Conservation (phyloP, 192 early-diverging fungal genomes). For the Diversispora eburnea region DNA sequence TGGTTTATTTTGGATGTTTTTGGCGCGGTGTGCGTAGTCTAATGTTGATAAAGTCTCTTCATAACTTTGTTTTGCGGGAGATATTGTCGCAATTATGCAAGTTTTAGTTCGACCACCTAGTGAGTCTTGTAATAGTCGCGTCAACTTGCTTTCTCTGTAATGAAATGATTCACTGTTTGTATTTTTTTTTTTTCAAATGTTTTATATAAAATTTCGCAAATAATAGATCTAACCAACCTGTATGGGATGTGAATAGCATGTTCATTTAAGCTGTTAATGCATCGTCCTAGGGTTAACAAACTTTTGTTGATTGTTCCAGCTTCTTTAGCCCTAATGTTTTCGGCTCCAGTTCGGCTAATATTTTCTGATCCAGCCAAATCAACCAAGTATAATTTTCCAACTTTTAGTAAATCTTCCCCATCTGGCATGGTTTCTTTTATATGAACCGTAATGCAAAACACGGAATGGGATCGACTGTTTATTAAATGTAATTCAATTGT, state of each 20-base stretch:
- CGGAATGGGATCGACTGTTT: conserved; percentile 83
- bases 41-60: conserved; percentile 75
- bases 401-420: conserved; percentile 85
- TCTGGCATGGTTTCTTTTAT: conserved; percentile 77
- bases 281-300: conserved; percentile 65
- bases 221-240: conserved; percentile 31
- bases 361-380: conserved; percentile 96
- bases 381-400: conserved; percentile 94
- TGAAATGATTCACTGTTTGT: no score
- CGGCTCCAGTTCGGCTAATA: conserved; percentile 85
- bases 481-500: background rate
- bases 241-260: conserved; percentile 66
- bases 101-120: conserved; percentile 87
- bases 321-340: conserved; percentile 77
- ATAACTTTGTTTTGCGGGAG: conserved; percentile 62
- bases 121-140: conserved; percentile 86
- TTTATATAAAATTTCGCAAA: no score
- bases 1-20: conserved; percentile 74
- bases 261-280: conserved; percentile 65
- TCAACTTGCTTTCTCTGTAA: conserved; percentile 78
- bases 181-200: no score
- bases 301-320: conserved; percentile 89
- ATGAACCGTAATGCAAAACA: conserved; percentile 88
- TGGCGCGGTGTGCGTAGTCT: conserved; percentile 76
- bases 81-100: conserved; percentile 93